phyloP scores from a whole-genome alignment of 805 yeast species.

The Zygosaccharomyces siamensis region DNA sequence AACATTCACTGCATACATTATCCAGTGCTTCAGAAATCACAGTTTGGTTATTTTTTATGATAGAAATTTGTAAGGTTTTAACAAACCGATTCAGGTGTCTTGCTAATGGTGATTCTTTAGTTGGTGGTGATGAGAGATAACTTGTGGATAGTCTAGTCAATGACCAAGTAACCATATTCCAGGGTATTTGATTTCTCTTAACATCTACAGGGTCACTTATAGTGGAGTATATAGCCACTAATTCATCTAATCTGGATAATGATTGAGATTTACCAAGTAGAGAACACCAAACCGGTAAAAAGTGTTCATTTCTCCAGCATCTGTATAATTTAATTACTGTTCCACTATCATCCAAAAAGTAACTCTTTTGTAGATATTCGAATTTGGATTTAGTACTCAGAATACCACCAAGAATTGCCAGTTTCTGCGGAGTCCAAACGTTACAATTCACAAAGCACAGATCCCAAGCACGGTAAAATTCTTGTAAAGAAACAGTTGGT shows the following conservation, averaged over 20 bases:
- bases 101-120: constrained; percentile 6
- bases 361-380: constrained; percentile 14
- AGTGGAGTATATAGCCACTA: constrained; percentile 16
- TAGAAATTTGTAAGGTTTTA: constrained; percentile 17
- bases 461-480: constrained; percentile 27
- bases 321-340: constrained; percentile 12
- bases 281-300: constrained; percentile 25
- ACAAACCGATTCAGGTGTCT: constrained; percentile 23
- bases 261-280: neutral
- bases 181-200: constrained; percentile 8
- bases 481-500: constrained; percentile 21
- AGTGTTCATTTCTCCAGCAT: constrained; percentile 20
- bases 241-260: neutral
- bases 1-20: constrained; percentile 10
- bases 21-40: constrained; percentile 9
- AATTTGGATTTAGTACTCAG: constrained; percentile 19
- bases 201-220: constrained; percentile 9
- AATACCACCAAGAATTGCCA: constrained; percentile 26
- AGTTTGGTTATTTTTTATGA: constrained; percentile 5
- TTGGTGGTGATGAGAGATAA: constrained; percentile 9
- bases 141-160: constrained; percentile 12
- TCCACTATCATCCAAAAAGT: constrained; percentile 27
- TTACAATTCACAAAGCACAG: constrained; percentile 11
- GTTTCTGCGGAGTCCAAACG: constrained; percentile 21
- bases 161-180: constrained; percentile 16